phyloP scores from a whole-genome alignment of 192 early-diverging fungal genomes.

The Coemansia sp. region DNA sequence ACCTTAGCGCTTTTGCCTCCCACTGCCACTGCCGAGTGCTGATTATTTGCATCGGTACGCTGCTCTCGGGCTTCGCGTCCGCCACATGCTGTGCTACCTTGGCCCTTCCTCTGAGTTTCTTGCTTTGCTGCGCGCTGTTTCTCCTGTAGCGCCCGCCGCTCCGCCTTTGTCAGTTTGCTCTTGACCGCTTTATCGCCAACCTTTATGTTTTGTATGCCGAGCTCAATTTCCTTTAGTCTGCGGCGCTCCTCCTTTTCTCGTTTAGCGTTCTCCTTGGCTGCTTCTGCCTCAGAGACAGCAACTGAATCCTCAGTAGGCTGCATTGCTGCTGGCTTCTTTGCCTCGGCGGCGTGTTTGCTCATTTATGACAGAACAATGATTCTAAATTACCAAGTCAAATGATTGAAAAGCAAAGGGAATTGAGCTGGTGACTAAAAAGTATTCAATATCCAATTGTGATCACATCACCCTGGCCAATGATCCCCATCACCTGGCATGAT shows the following conservation, averaged over 20 bases:
- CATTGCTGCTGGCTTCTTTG: background rate
- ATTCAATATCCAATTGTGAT: too few species aligned
- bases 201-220: slow-evolving; percentile 28
- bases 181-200: slow-evolving; percentile 16
- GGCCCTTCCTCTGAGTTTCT: slow-evolving; percentile 21
- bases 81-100: slow-evolving; percentile 2
- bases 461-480: too few species aligned
- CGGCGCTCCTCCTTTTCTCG: slow-evolving; percentile 46
- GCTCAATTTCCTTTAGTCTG: slow-evolving; percentile 32
- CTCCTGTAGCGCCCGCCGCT: slow-evolving; percentile 85
- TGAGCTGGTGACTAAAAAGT: too few species aligned
- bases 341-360: slow-evolving; percentile 3
- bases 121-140: slow-evolving; percentile 74
- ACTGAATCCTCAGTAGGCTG: slow-evolving; percentile 12
- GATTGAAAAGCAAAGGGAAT: too few species aligned
- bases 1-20: slow-evolving; percentile 9
- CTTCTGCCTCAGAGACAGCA: slow-evolving; percentile 7
- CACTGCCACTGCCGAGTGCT: slow-evolving; percentile 12
- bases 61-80: slow-evolving; percentile 5
- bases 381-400: too few species aligned
- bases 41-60: slow-evolving; percentile 10
- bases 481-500: too few species aligned
- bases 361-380: background rate
- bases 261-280: slow-evolving; percentile 19
- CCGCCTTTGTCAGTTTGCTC: slow-evolving; percentile 86